Evolutionary conservation across 805 yeast genomes (phyloP).

Genomic region (Brettanomyces naardenensis): DNA sequence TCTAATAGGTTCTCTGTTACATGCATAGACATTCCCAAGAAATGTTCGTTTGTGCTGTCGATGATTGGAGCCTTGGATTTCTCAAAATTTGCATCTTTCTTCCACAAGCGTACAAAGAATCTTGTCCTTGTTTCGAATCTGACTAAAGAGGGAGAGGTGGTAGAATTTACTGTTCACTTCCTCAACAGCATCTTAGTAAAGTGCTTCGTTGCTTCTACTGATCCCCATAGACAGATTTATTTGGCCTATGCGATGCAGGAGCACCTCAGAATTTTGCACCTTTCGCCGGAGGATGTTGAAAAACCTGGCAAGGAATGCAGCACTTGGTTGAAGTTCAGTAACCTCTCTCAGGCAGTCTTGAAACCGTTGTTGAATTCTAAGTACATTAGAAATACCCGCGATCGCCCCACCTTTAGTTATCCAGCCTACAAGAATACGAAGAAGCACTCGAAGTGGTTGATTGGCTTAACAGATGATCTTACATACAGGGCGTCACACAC

Average conservation of each 20-base stretch:
- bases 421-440: slow-evolving; percentile 57
- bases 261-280: slow-evolving; percentile 54
- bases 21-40: slow-evolving; percentile 34
- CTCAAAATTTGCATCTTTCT: slow-evolving; percentile 35
- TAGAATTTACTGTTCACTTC: slow-evolving; percentile 54
- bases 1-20: slow-evolving; percentile 46
- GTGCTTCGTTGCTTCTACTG: slow-evolving; percentile 83
- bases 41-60: slow-evolving; percentile 66
- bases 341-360: slow-evolving; percentile 61
- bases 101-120: slow-evolving; percentile 28
- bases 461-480: slow-evolving; percentile 58
- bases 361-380: slow-evolving; percentile 69
- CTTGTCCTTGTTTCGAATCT: slow-evolving; percentile 56
- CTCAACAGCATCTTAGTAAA: slow-evolving; percentile 68
- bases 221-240: slow-evolving; percentile 76
- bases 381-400: slow-evolving; percentile 49
- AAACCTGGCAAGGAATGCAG: slow-evolving; percentile 24
- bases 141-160: slow-evolving; percentile 51
- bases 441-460: slow-evolving; percentile 66
- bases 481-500: slow-evolving; percentile 33
- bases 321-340: slow-evolving; percentile 59
- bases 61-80: slow-evolving; percentile 71
- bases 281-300: slow-evolving; percentile 15
- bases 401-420: slow-evolving; percentile 38
- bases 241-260: slow-evolving; percentile 89